Evolutionary conservation across 1,284 basidiomycete genomes (phyloP).

Genomic region (Heterobasidion occidentale): DNA sequence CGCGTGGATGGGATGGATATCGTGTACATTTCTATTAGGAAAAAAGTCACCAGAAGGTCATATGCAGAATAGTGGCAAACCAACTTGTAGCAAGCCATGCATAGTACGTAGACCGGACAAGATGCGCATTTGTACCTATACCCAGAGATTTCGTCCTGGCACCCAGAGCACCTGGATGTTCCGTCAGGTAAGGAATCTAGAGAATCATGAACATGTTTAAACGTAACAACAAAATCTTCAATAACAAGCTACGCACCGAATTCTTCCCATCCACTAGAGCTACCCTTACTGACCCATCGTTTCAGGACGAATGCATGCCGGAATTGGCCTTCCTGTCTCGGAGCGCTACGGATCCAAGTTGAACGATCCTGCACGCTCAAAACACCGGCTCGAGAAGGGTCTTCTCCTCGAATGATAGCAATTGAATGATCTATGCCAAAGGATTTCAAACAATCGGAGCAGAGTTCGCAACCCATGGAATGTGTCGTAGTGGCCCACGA

Average conservation of each 20-base stretch:
- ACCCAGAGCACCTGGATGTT: slow-evolving; percentile 70
- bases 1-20: slow-evolving; percentile 81
- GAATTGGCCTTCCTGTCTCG: slow-evolving; percentile 59
- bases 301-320: slow-evolving; percentile 82
- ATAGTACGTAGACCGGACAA: slow-evolving; percentile 74
- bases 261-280: slow-evolving; percentile 73
- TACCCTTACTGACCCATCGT: slow-evolving; percentile 46
- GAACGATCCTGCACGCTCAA: slow-evolving; percentile 26
- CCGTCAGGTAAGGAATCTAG: slow-evolving; percentile 64
- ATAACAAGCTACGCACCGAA: slow-evolving; percentile 52
- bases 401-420: slow-evolving; percentile 21
- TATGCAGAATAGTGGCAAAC: not conserved
- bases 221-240: not conserved
- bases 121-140: slow-evolving; percentile 81
- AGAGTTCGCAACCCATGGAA: slow-evolving; percentile 70
- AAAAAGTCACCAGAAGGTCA: slow-evolving; percentile 24
- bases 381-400: slow-evolving; percentile 22
- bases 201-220: slow-evolving; percentile 2
- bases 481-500: slow-evolving; percentile 5
- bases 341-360: slow-evolving; percentile 51
- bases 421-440: slow-evolving; percentile 75
- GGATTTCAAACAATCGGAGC: slow-evolving; percentile 66
- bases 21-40: slow-evolving; percentile 54
- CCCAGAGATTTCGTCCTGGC: slow-evolving; percentile 48
- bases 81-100: slow-evolving; percentile 74